Conservation (phyloP, 257 asterid genomes). For the Ehretia macrophylla region DNA sequence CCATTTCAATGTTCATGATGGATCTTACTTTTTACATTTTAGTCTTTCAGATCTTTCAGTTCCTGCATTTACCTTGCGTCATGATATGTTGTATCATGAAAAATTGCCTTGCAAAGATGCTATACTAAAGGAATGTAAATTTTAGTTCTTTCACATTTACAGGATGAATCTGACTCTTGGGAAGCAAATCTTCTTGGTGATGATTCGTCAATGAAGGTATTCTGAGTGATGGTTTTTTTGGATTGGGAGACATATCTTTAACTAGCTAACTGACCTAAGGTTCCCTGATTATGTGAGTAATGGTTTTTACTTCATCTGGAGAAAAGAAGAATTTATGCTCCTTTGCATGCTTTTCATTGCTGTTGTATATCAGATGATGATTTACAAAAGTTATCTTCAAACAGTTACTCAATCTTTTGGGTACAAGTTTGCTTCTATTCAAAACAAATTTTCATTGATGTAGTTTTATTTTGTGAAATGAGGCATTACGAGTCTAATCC, state of each 20-base stretch:
- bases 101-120: neutral
- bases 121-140: neutral
- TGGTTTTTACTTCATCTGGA: neutral
- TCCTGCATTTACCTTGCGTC: too few relatives aligned
- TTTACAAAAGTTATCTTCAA: neutral
- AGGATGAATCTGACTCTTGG: constrained; percentile 90
- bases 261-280: neutral
- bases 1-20: too few relatives aligned
- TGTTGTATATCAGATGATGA: neutral
- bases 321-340: neutral
- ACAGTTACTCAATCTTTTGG: neutral
- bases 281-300: neutral
- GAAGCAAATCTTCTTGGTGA: constrained; percentile 49
- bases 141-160: constrained; percentile 24
- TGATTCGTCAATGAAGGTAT: constrained; percentile 56
- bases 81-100: too few relatives aligned
- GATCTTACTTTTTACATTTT: too few relatives aligned
- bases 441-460: neutral
- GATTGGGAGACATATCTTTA: neutral
- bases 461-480: neutral
- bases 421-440: neutral
- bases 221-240: constrained; percentile 7
- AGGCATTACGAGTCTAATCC: neutral
- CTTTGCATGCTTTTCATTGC: neutral
- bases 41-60: too few relatives aligned